These are phyloP conservation scores for Candida anutae DNA, from an alignment of 1,139 yeast species.

Conservation along the genomic window DNA sequence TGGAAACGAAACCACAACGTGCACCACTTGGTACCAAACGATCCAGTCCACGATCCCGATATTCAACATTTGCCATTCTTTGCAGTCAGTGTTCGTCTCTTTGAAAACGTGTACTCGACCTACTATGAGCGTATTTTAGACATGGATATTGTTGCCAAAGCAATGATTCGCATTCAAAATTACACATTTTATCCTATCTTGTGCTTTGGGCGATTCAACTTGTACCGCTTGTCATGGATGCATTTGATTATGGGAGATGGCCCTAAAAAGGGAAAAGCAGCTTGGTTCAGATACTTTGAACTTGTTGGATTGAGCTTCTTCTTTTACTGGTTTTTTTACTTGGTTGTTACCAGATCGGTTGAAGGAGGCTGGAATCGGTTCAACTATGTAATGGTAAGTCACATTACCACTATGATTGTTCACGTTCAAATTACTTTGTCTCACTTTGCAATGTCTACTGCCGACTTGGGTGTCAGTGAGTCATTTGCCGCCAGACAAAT, in stretches of 20 bases:
- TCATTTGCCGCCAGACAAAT: conserved; percentile 76
- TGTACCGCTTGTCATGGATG: conserved; percentile 75
- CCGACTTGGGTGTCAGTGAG: conserved; percentile 76
- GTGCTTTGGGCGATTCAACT: conserved; percentile 78
- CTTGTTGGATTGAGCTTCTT: conserved; percentile 59
- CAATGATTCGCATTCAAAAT: conserved; percentile 55
- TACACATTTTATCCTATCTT: conserved; percentile 72
- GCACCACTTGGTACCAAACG: conserved; percentile 82
- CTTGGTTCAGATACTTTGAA: conserved; percentile 80
- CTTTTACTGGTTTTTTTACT: conserved; percentile 74
- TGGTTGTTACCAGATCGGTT: conserved; percentile 45
- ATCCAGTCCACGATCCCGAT: conserved; percentile 90
- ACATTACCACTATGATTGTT: conserved; percentile 76
- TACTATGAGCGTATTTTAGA: conserved; percentile 62
- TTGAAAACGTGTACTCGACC: conserved; percentile 66
- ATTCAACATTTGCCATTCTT: conserved; percentile 89
- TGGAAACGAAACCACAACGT: conserved; percentile 93
- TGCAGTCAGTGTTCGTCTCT: conserved; percentile 69
- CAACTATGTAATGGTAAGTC: conserved; percentile 62
- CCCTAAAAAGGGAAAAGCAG: conserved; percentile 74
- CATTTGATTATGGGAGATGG: conserved; percentile 67
- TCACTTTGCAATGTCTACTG: conserved; percentile 90
- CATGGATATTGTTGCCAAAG: conserved; percentile 60
- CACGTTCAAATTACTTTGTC: conserved; percentile 88
- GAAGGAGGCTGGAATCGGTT: conserved; percentile 46